Conservation (phyloP, 768 basidiomycete genomes). For the Albatrellus ellisii region DNA sequence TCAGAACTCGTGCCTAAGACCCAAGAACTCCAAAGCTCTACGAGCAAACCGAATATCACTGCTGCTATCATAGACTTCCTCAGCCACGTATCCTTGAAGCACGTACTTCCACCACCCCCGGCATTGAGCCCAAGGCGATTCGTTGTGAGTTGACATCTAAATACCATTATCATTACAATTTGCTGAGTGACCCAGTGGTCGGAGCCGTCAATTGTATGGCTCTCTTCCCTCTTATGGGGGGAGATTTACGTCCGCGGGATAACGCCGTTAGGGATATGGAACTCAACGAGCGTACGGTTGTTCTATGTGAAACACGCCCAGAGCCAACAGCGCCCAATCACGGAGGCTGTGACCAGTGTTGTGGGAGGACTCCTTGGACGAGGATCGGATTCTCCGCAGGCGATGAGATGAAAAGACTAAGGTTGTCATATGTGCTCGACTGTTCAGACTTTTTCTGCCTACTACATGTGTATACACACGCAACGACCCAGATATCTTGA, state of each 20-base stretch:
- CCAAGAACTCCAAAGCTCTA: conserved; percentile 65
- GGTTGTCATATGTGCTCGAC: no score
- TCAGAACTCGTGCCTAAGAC: conserved; percentile 81
- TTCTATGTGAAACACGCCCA: conserved; percentile 88
- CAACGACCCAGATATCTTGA: no score
- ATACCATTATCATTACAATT: conserved; percentile 1
- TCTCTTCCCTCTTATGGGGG: conserved; percentile 91
- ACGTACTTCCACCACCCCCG: conserved; percentile 63
- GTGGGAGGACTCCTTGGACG: conserved; percentile 64
- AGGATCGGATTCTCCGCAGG: conserved; percentile 7
- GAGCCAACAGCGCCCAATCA: conserved; percentile 52
- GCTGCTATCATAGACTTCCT: conserved; percentile 66
- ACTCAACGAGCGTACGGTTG: conserved; percentile 74
- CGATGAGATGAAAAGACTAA: conserved; percentile 15
- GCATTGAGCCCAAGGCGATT: conserved; percentile 62
- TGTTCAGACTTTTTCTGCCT: no score
- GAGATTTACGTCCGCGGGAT: conserved; percentile 87
- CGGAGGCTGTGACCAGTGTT: conserved; percentile 69
- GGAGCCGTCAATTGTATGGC: conserved; percentile 82
- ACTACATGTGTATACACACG: no score
- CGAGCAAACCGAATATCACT: conserved; percentile 47
- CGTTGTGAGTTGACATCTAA: conserved; percentile 33
- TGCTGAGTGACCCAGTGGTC: conserved; percentile 56
- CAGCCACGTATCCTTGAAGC: conserved; percentile 48
- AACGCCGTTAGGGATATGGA: conserved; percentile 83